phyloP scores from a whole-genome alignment of 495 filamentous ascomycete species.

The Xylaria castorea region DNA sequence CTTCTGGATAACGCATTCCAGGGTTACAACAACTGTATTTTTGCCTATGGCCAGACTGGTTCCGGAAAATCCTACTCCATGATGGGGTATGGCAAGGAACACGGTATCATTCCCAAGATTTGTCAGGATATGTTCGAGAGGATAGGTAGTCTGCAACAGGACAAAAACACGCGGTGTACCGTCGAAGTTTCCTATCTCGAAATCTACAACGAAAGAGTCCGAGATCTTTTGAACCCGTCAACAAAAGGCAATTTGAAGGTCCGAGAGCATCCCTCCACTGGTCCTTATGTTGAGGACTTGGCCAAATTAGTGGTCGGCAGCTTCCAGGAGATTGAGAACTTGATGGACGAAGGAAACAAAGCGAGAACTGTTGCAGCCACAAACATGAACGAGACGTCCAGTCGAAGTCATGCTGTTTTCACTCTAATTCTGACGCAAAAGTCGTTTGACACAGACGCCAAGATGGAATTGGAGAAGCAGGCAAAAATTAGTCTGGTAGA shows the following conservation, averaged over 20 bases:
- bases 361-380: constrained; percentile 97
- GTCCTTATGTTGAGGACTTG: constrained; percentile 97
- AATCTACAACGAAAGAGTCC: constrained; percentile 98
- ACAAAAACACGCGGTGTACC: constrained; percentile 82
- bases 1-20: constrained; percentile 98
- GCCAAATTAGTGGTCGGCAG: constrained; percentile 97
- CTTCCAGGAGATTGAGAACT: constrained; percentile 92
- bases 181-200: constrained; percentile 99
- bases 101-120: constrained; percentile 96
- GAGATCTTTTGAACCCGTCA: constrained; percentile 93
- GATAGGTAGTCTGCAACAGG: constrained; percentile 74
- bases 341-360: constrained; percentile 99
- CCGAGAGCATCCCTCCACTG: constrained; percentile 95
- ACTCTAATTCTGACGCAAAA: constrained; percentile 96
- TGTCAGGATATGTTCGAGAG: constrained; percentile 96
- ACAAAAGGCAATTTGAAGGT: constrained; percentile 98
- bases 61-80: constrained; percentile 99
- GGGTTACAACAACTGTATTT: constrained; percentile 99
- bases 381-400: constrained; percentile 99
- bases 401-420: constrained; percentile 97
- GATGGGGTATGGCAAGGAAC: constrained; percentile 98
- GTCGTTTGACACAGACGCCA: constrained; percentile 88
- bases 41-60: constrained; percentile 98
- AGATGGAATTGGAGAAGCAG: constrained; percentile 96
- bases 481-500: constrained; percentile 98